Evolutionary conservation across 1,284 basidiomycete species (phyloP), one percentile per base, ranked within the genome.

Genomic region (Cronartium quercuum): DNA sequence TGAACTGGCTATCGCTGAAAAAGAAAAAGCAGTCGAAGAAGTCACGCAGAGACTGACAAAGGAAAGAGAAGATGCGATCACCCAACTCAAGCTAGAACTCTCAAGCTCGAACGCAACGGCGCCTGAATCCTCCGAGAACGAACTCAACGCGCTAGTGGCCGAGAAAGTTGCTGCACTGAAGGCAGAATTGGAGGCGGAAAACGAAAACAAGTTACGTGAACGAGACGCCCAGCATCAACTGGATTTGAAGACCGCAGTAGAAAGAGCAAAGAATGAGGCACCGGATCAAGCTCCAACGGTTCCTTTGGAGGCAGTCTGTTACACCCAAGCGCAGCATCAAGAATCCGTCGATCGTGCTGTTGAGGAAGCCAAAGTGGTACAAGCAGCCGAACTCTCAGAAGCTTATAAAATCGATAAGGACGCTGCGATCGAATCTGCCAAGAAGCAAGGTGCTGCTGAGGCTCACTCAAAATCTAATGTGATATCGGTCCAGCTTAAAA

Each of bases 341-440:
- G 71, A 75, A 47, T 60, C 58, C 9, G 65, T 65, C 29, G 47
- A 75, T 51, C 41, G 47, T 38, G 71, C 71, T n/a, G 71, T 75
- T 61, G 47, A 57, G 1, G 57, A 35, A 13, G 70, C 70, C 12
- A 63, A 66, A 7, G 65, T 66, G 41, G 40, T 55, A n/a, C 35
- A 60, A 67, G 71, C 66, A 35, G 71, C 64, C 15, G 71, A 66
- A 61, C 71, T 75, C 15, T 2, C 51, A 13, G 34, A 61, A 47
- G 18, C 58, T 7, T 58, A 66, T 37, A 60, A 58, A 67, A n/a
- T 55, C 7, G 41, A 55, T 13, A 61, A 51, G 44, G 71, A 66
- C 21, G 41, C 55, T 10, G 51, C 42, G 9, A 60, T 66, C n/a
- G 65, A 75, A 40, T 41, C n/a, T 12, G 38, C 64, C 7, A 75